A percentile compares a stretch with the other conserved stretches of the same genome.
These are phyloP conservation scores for Nissolia schottii DNA, from an alignment of 306 rosid species.

Conservation along the genomic window DNA sequence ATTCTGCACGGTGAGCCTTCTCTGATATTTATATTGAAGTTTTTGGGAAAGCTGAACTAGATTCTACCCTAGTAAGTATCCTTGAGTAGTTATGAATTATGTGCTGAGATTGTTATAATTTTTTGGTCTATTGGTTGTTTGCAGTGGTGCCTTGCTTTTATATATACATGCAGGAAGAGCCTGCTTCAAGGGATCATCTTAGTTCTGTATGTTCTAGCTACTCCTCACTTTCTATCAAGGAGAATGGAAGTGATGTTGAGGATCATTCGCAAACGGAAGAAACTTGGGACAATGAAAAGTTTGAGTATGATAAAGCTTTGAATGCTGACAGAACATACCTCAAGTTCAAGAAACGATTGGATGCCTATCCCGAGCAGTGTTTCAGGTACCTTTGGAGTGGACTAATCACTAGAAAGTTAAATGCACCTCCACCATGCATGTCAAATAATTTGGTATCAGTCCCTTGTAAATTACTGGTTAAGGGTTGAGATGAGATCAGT, in stretches of 20 bases:
- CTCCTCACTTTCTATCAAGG: conserved; percentile 59
- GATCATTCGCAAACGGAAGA: conserved; percentile 45
- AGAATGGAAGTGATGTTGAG: conserved; percentile 31
- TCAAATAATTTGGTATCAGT: background rate
- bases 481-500: background rate
- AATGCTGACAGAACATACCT: conserved; percentile 80
- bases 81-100: background rate
- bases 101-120: background rate
- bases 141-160: conserved; percentile 94
- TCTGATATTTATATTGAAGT: no score
- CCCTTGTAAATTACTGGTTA: background rate
- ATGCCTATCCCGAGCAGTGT: conserved; percentile 81
- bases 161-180: conserved; percentile 53
- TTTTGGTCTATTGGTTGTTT: conserved; percentile 23
- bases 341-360: conserved; percentile 82
- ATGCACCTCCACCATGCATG: background rate
- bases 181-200: conserved; percentile 40
- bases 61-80: background rate
- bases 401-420: background rate
- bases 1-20: no score
- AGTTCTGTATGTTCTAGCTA: conserved; percentile 51
- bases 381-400: conserved; percentile 50
- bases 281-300: conserved; percentile 65
- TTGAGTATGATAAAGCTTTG: conserved; percentile 86
- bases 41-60: no score